Conservation (phyloP, 768 basidiomycete genomes). For the Suillus subalutaceus region DNA sequence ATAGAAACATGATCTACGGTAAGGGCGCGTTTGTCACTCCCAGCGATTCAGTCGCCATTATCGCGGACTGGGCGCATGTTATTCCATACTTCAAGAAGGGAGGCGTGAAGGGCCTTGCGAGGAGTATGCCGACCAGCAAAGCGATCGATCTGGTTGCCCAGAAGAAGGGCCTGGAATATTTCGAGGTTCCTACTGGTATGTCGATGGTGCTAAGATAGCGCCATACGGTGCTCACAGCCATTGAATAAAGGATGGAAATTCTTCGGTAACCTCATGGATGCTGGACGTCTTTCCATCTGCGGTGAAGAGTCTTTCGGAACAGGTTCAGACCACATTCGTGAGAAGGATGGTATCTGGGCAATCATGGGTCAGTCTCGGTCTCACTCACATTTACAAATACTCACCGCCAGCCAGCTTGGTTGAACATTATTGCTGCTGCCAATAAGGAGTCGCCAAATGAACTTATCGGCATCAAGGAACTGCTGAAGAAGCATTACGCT, state of each 20-base stretch:
- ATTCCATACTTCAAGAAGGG: conserved; percentile 90
- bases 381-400: conserved; percentile 12
- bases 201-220: background rate
- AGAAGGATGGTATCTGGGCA: conserved; percentile 99
- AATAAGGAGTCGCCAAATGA: conserved; percentile 75
- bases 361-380: conserved; percentile 69
- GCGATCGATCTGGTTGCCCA: conserved; percentile 96
- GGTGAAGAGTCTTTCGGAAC: conserved; percentile 99
- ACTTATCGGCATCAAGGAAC: conserved; percentile 87
- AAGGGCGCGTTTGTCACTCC: conserved; percentile 98
- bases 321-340: conserved; percentile 99
- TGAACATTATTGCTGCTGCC: conserved; percentile 94
- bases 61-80: conserved; percentile 92
- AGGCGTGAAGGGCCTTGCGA: conserved; percentile 93
- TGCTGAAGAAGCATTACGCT: conserved; percentile 85
- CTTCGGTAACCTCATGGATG: conserved; percentile 99
- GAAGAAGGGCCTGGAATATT: conserved; percentile 89
- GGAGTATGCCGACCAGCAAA: conserved; percentile 97
- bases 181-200: conserved; percentile 95
- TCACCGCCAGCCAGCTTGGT: conserved; percentile 68
- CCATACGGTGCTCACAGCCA: conserved; percentile 8
- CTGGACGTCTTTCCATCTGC: conserved; percentile 95
- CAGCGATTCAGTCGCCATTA: conserved; percentile 97
- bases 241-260: conserved; percentile 89
- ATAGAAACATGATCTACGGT: conserved; percentile 99